Base-by-base conservation (phyloP, 2,329 filamentous ascomycete species). In the Trichoderma sp. region DNA sequence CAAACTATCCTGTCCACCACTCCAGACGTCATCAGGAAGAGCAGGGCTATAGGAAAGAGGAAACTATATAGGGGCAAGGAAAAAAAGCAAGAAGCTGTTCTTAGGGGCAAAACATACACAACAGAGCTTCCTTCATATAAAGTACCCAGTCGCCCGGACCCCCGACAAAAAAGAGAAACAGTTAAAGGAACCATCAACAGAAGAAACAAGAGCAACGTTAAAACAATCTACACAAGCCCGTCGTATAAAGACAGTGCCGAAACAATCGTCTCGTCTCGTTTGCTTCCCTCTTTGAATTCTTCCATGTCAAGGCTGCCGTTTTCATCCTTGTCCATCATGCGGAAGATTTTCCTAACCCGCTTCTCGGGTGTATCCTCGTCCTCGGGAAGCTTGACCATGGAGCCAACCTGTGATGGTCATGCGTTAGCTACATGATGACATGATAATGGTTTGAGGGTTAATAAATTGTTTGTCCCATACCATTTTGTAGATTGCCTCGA, bases 291-390 rank as follows among this genome's bases (percentile, higher is more conserved):
- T 85, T 98, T 98, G 87, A 99, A 99, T 82, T 99, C 96, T 73
- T 95, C 92, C 88, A 98, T 95, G 81, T 98, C 95, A 78, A 99
- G 85, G 80, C 93, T 97, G 77, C 95, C 96, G 81, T 98, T 98
- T 85, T 98, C 95, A 82, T 99, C 96, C 88, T 99, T 99, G 87
- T 99, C 96, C 96, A 99, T 99, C 96, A 98, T 98, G 79, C 92
- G 89, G 87, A 99, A 99, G 82, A 99, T 98, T 87, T 99, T 99
- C 83, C 88, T 91, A 74, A 99, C 96, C 75, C 96, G 92, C 87
- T 99, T 99, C 87, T 98, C 95, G 21, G 96, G 96, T 71, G 96
- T 99, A 84, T 99, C 95, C 86, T 99, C 96, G 84, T 99, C 96
- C 83, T 98, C 94, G 67, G 96, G 96, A 58, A 99, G 88, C 84